Base-by-base conservation (phyloP, 768 basidiomycete species). In the Mycena rosella region DNA sequence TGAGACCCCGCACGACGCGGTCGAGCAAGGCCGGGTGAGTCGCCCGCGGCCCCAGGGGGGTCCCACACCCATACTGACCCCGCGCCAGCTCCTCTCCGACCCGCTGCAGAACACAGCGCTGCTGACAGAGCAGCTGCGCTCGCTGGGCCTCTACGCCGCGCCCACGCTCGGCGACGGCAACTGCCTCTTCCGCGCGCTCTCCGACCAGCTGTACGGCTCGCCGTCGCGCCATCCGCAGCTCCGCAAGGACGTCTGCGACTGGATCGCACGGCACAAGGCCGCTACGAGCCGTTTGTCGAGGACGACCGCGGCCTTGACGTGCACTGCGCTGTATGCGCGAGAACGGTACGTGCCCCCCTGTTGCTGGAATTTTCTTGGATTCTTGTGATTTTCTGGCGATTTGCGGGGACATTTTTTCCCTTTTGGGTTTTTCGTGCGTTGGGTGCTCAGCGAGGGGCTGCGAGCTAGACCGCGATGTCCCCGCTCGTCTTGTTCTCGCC, bases 161-260 rank as follows among this genome's bases (percentile, higher is more conserved):
- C 84, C 89, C 70, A 96, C 93, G 20, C 78, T 94, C 47, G 95
- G 94, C 56, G 93, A 97, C 78, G 96, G 96, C 52, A 97, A 96
- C 80, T 98, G 96, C 79, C 88, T 98, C 69, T 98, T 96, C 80
- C 91, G 95, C 51, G 94, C 96, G 0, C 85, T 96, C 60, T 90
- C 91, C 51, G 96, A 97, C 80, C 96, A 97, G 77, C 83, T 95
- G 20, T 89, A 91, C 71, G 96, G 96, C 66, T 85, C 91, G 3
- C 88, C 90, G 15, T 85, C 88, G 15, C 82, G 85, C 59, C 95
- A 97, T 71, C 78, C 84, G 40, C 85, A 87, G 63, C 84, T 96
- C 26, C 85, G 96, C 52, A 78, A 85, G 70, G 88, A 93, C 40
- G 89, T 96, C 45, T 96, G 94, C 78, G 89, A 93, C 74, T 95